Base-by-base conservation (phyloP, 768 basidiomycete genomes). In the Neoboletus brunneissimus region DNA sequence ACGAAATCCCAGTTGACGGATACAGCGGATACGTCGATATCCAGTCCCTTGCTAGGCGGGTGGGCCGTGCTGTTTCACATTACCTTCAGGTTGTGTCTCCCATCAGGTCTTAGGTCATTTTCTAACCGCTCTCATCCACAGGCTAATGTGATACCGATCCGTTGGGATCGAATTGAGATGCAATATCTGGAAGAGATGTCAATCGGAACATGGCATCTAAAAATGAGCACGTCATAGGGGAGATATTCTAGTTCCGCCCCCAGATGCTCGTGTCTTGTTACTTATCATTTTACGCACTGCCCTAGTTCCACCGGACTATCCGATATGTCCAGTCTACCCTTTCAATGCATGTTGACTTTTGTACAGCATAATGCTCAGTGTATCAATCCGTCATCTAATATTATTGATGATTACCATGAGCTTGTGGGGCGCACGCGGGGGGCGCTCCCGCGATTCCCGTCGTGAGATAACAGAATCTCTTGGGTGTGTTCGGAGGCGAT, bases 201-300 rank as follows among this genome's bases (percentile, higher is more conserved):
- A 0, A 77, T 81, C 58, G 88, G 88, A 56, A 80, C 82, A 51
- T 90, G 88, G 88, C 85, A 87, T 67, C 87, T 87, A 42, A 86
- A 87, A 61, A 71, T 78, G 64, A 74, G 71, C 34, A 59, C 67
- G 22, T 50, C 59, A 57, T 73, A 66, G 60, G 57, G n/a, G 45
- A 41, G 41, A 48, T 35, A 41, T 51, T 38, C 46, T 46, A 16
- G 42, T 54, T 38, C 41, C 59, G 43, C 13, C 25, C 10, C 15
- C 20, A 3, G 13, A 10, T 34, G 8, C 20, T 48, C 42, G n/a
- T 32, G 48, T 59, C 35, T 48, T 47, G 54, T 52, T 43, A 52
- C 62, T 53, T 50, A 56, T 58, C 58, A 25, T 37, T 18, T 27
- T 44, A 50, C 59, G 50, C 42, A 16, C 32, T 44, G 18, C 48